Conservation (phyloP, 805 yeast species). For the Jamesozyma spencerorum region DNA sequence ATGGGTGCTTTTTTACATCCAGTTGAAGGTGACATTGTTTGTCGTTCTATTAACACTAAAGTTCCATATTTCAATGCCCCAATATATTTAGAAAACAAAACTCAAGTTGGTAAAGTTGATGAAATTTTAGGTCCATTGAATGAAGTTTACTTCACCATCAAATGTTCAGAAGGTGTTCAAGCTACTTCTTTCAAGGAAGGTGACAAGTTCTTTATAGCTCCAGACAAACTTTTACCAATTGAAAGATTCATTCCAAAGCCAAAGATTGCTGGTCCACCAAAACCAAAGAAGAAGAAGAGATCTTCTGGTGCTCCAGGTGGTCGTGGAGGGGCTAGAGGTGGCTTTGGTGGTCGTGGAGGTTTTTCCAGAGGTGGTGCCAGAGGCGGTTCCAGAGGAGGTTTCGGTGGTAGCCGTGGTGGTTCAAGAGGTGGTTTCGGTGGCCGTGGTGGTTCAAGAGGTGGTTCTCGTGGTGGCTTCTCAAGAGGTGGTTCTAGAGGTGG, state of each 20-base stretch:
- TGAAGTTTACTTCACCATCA: constrained; percentile 95
- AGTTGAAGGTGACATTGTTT: constrained; percentile 95
- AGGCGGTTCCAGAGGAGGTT: constrained; percentile 34
- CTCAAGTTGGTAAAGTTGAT: constrained; percentile 94
- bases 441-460: constrained; percentile 37
- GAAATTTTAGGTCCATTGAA: constrained; percentile 96
- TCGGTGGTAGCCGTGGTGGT: constrained; percentile 34
- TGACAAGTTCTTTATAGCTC: constrained; percentile 90
- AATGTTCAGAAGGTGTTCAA: constrained; percentile 93
- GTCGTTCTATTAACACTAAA: constrained; percentile 88
- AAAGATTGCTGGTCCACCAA: constrained; percentile 74
- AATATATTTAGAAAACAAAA: constrained; percentile 89
- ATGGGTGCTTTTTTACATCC: constrained; percentile 90
- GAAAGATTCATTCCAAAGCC: constrained; percentile 98
- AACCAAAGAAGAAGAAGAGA: constrained; percentile 59
- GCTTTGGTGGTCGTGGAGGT: constrained; percentile 40
- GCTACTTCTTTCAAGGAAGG: constrained; percentile 90
- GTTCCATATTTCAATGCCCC: constrained; percentile 98
- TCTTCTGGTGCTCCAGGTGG: constrained; percentile 40
- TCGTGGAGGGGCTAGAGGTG: constrained; percentile 36
- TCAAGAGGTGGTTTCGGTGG: constrained; percentile 38
- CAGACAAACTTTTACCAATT: constrained; percentile 88
- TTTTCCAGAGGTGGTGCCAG: constrained; percentile 40
- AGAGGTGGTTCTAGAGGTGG: constrained; percentile 33
- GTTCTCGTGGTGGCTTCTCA: constrained; percentile 30